Evolutionary conservation across 768 basidiomycete species (phyloP).

Genomic region (Tylopilus vinaceipallidus): DNA sequence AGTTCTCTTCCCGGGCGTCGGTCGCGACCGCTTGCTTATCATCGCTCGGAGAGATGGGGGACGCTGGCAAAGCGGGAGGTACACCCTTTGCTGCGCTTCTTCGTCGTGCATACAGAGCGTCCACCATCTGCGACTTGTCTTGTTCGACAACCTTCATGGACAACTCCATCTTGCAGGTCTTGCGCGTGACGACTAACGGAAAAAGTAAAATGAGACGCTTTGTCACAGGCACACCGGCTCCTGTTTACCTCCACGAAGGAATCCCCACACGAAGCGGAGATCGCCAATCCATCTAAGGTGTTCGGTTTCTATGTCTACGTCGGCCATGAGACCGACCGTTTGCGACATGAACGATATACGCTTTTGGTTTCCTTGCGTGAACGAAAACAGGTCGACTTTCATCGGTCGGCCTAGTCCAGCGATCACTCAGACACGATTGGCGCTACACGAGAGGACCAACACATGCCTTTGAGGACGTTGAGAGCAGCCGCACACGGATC

Average conservation of each 20-base stretch:
- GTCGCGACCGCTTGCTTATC: conserved; percentile 19
- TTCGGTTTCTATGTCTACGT: conserved; percentile 82
- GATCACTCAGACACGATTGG: not conserved
- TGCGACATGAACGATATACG: conserved; percentile 82
- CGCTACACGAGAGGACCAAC: not conserved
- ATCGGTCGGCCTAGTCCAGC: conserved; percentile 65
- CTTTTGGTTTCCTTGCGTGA: conserved; percentile 64
- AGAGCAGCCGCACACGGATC: conserved; percentile 72
- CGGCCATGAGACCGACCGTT: conserved; percentile 80
- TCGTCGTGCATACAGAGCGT: conserved; percentile 43
- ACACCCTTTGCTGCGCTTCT: conserved; percentile 15
- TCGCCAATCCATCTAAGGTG: conserved; percentile 86
- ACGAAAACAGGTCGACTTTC: conserved; percentile 72
- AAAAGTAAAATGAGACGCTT: not conserved
- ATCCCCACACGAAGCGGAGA: conserved; percentile 71
- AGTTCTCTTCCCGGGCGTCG: conserved; percentile 51
- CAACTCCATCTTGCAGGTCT: conserved; percentile 66
- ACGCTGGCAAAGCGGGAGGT: conserved; percentile 4
- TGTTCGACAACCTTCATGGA: conserved; percentile 65
- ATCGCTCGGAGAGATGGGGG: conserved; percentile 11
- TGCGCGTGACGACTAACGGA: conserved; percentile 54
- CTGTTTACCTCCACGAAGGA: conserved; percentile 62
- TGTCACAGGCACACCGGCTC: not conserved
- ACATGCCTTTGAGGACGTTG: conserved; percentile 72
- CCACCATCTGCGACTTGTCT: conserved; percentile 72